Percentiles rank a stretch among this genome's conserved stretches.
These are phyloP conservation scores for Salinomyces thailandicus DNA, from an alignment of 2,329 filamentous ascomycete genomes.

Conservation along the genomic window DNA sequence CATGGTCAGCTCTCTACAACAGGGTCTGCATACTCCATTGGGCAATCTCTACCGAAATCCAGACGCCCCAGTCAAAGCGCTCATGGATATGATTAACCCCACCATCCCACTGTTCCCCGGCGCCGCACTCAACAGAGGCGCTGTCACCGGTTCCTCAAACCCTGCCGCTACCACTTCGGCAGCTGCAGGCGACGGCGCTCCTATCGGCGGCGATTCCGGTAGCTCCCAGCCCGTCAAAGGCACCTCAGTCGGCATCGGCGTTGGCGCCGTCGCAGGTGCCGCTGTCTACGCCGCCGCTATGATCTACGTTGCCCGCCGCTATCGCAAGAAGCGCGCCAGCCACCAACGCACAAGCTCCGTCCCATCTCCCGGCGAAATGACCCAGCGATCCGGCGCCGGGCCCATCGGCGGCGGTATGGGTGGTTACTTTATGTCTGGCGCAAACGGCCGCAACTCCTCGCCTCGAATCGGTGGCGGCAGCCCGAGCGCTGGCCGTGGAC, in stretches of 20 bases:
- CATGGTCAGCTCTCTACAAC: constrained; percentile 46
- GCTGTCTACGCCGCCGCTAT: constrained; percentile 87
- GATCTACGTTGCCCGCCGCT: constrained; percentile 84
- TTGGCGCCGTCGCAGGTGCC: constrained; percentile 66
- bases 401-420: constrained; percentile 34
- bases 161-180: constrained; percentile 25
- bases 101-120: constrained; percentile 59
- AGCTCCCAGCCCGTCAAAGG: constrained; percentile 50
- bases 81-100: constrained; percentile 75
- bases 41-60: constrained; percentile 66
- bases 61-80: constrained; percentile 52
- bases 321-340: constrained; percentile 61
- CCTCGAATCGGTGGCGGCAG: constrained; percentile 24
- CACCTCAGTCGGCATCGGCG: constrained; percentile 58
- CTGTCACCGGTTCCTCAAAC: constrained; percentile 31
- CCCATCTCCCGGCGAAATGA: constrained; percentile 47
- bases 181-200: constrained; percentile 37
- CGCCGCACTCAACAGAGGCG: constrained; percentile 30
- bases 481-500: constrained; percentile 30
- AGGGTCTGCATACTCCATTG: constrained; percentile 60
- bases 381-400: constrained; percentile 28
- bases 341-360: constrained; percentile 71
- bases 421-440: constrained; percentile 58
- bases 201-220: constrained; percentile 40
- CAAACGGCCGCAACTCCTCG: constrained; percentile 32